Evolutionary conservation across 306 rosid species (phyloP).

Genomic region (Gastrolobium bilobum): DNA sequence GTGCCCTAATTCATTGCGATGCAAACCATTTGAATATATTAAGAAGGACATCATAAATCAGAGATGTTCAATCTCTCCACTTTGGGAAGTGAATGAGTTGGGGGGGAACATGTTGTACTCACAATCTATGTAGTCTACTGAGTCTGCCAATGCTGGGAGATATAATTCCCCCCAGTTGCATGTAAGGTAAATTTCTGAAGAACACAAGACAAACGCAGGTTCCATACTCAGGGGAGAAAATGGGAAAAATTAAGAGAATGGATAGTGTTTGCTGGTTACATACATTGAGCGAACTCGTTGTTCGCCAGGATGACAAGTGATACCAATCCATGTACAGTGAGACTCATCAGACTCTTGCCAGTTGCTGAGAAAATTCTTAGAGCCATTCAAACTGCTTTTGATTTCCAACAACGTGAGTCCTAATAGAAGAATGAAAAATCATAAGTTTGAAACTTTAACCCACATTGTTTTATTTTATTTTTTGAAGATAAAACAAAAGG

Average conservation of each 20-base stretch:
- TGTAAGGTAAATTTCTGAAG: conserved; percentile 71
- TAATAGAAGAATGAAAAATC: conserved; percentile 4
- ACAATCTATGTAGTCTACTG: conserved; percentile 74
- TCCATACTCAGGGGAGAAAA: conserved; percentile 1
- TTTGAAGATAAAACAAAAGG: neutral
- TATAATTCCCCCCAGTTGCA: conserved; percentile 75
- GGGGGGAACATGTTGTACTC: conserved; percentile 38
- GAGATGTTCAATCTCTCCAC: neutral
- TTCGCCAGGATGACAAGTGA: conserved; percentile 66
- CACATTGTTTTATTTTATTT: neutral
- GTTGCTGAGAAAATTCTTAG: conserved; percentile 58
- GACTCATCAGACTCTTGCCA: conserved; percentile 67
- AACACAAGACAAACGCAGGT: conserved; percentile 25
- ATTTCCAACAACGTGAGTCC: conserved; percentile 72
- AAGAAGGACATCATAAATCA: neutral
- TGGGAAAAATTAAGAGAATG: neutral
- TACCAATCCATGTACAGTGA: conserved; percentile 78
- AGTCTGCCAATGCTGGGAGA: conserved; percentile 82
- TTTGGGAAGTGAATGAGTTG: neutral
- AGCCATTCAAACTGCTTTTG: conserved; percentile 67
- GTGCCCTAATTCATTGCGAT: conserved; percentile 61
- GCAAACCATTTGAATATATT: neutral
- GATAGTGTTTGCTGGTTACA: neutral
- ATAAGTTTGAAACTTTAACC: neutral
- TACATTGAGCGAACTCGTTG: conserved; percentile 72